Percentiles rank a stretch among this genome's conserved stretches.
phyloP scores from a whole-genome alignment of 208 protist species.

The Trichomonas vaginalis region DNA sequence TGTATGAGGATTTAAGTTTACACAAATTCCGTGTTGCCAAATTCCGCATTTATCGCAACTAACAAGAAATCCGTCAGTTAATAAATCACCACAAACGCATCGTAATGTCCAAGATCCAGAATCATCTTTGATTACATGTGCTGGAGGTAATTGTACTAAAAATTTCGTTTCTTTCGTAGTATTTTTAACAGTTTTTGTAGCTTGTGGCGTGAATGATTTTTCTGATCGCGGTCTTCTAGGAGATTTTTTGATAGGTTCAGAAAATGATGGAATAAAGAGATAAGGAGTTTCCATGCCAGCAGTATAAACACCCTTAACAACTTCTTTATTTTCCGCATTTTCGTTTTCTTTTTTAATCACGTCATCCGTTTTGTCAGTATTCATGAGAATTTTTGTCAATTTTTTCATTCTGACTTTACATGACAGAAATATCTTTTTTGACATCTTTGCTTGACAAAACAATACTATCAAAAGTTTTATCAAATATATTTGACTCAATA shows the following conservation, averaged over 20 bases:
- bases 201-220: neutral
- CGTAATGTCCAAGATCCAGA: neutral
- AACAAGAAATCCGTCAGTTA: neutral
- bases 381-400: too few relatives aligned
- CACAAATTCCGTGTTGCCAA: constrained; percentile 1
- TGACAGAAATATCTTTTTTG: too few relatives aligned
- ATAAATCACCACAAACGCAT: neutral
- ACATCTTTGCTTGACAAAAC: too few relatives aligned
- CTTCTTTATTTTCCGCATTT: neutral
- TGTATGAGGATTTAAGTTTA: neutral
- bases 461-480: too few relatives aligned
- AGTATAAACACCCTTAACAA: neutral
- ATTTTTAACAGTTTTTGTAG: neutral
- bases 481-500: too few relatives aligned
- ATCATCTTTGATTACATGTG: neutral
- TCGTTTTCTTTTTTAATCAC: too few relatives aligned
- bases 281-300: neutral
- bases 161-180: neutral
- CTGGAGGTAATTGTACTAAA: neutral
- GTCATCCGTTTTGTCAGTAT: too few relatives aligned
- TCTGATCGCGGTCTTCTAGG: neutral
- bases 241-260: neutral
- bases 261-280: neutral
- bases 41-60: constrained; percentile 15
- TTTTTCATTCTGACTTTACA: too few relatives aligned